Evolutionary conservation across 2,329 filamentous ascomycete genomes (phyloP), one percentile per base, ranked within the genome.

Genomic region (Fusarium sp.): DNA sequence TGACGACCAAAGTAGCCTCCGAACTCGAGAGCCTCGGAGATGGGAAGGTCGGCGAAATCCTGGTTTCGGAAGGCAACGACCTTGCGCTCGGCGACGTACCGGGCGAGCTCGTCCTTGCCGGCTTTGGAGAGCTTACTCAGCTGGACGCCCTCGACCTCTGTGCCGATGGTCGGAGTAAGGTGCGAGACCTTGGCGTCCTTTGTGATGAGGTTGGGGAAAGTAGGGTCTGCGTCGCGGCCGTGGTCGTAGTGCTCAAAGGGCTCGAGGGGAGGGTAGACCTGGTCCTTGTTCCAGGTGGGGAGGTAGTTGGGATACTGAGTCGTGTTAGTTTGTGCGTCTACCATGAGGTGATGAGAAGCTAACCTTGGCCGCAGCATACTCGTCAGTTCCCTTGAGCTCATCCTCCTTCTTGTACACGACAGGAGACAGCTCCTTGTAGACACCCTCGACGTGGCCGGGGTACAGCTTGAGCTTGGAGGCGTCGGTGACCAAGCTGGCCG

Each of bases 41-140:
- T 95, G 9, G 92, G 88, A 13, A 95, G 86, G 73, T 93, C 87
- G 42, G 90, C 90, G 74, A 93, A 91, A 81, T 95, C 92, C 79
- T 95, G 94, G 78, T 91, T 87, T 27, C 93, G 90, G 87, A 96
- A 95, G 35, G 92, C 91, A 18, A 95, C 93, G 7, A 95, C 93
- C 79, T 95, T 95, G 79, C 93, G 90, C 83, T 94, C 88, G 13
- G 94, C 91, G 13, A 95, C 92, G 72, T 93, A 91, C 25, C 92
- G 89, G 1, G 94, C 93, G 6, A 96, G 87, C 81, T 96, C 92
- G 77, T 95, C 92, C 80, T 94, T 95, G 63, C 91, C 93, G 18
- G 91, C 90, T 50, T 91, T 83, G 63, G 85, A 90, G 14, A 96
- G 87, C 71, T 88, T 87, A 83, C 90, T 93, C 33, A 96, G 85